Evolutionary conservation across 2,329 filamentous ascomycete species (phyloP), one percentile per base, ranked within the genome.

Genomic region (Myrmaecium sp.): DNA sequence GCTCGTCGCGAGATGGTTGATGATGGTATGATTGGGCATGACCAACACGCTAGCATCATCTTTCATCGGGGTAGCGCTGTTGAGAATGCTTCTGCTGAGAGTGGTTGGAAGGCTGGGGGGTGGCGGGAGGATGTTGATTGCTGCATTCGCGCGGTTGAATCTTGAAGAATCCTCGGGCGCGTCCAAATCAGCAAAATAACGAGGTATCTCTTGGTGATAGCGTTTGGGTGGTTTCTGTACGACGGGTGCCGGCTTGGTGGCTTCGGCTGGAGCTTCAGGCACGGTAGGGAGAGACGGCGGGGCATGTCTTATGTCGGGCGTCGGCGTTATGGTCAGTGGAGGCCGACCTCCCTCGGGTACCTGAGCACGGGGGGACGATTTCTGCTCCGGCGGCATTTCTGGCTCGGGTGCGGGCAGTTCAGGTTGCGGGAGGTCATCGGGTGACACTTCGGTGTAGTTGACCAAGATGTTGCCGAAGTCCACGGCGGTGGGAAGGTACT

Each of bases 401-500:
- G 44, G 41, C 3, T 36, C 21, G 4, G 43, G 39, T 5, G 43
- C 36, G 4, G 33, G 39, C 20, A 31, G 35, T 27, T 46, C 42
- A 7, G 26, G 27, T 17, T 36, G 29, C 7, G 61, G 59, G 16
- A 74, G 54, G 43, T 84, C 76, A 30, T 83, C 75, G 18, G 80
- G 71, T 41, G 68, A 80, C 34, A 95, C 79, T 57, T 98, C 89
- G 44, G 98, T 81, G 49, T 95, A 98, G 55, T 98, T 98, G 54
- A 98, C 86, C 11, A 98, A 64, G 47, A 93, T 92, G 57, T 95
- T 95, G 36, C 83, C 91, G 50, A 91, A 94, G 51, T 98, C 89
- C 31, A 98, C 89, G 2, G 89, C 92, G 0, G 89, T 95, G 9
- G 89, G 86, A 29, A 94, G 63, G 36, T 78, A 71, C 33, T 79